phyloP scores from a whole-genome alignment of 345 rosid species.

The Gossypium raimondii region DNA sequence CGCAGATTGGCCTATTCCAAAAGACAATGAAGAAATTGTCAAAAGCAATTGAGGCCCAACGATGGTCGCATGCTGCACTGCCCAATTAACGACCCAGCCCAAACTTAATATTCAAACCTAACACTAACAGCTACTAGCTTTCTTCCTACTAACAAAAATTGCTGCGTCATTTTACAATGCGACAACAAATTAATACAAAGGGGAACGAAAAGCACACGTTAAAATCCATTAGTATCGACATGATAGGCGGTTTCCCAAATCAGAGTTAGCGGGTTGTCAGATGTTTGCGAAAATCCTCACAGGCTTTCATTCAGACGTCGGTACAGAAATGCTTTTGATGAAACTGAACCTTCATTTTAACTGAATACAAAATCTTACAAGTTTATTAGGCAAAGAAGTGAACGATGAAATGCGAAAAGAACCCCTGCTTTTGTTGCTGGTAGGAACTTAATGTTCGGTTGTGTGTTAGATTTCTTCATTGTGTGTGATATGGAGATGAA shows the following conservation, averaged over 20 bases:
- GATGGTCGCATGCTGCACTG: neutral
- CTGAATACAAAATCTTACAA: constrained; percentile 45
- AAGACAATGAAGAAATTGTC: neutral
- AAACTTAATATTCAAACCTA: neutral
- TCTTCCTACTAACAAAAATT: too few species aligned
- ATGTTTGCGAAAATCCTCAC: constrained; percentile 95
- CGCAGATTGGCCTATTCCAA: neutral
- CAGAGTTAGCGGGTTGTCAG: constrained; percentile 67
- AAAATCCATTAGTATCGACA: constrained; percentile 58
- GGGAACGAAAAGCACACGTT: neutral
- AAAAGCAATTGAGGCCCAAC: neutral
- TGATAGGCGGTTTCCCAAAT: constrained; percentile 62
- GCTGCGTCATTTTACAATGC: too few species aligned
- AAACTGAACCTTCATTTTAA: constrained; percentile 34
- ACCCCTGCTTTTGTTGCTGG: constrained; percentile 76
- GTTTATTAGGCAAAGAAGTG: constrained; percentile 50
- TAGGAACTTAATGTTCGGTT: constrained; percentile 65
- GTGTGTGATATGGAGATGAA: constrained; percentile 38
- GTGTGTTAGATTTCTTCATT: constrained; percentile 73
- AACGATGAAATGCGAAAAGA: constrained; percentile 47
- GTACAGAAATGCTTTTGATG: constrained; percentile 47
- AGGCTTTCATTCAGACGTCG: constrained; percentile 79
- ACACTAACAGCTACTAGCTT: neutral
- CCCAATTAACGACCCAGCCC: neutral
- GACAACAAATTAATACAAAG: too few species aligned